A percentile compares a stretch with the other conserved stretches of the same genome.
These are phyloP conservation scores for Ananas comosus DNA, from an alignment of 176 grass and related monocot species.

Conservation along the genomic window DNA sequence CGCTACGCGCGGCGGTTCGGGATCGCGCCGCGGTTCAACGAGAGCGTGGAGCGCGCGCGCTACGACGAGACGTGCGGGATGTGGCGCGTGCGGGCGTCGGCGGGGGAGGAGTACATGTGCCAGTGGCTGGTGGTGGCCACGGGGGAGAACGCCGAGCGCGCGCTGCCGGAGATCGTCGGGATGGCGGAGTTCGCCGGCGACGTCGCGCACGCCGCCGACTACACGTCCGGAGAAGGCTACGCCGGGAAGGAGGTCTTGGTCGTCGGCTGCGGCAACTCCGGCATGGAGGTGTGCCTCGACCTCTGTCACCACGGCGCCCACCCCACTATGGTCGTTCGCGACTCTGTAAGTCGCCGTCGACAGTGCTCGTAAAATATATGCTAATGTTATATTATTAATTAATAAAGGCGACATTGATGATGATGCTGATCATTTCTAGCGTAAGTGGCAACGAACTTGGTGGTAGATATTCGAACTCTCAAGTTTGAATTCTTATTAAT, in stretches of 20 bases:
- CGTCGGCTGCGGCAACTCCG: conserved; percentile 40
- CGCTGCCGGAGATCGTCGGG: conserved; percentile 26
- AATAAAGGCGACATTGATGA: too few relatives aligned
- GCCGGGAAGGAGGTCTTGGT: conserved; percentile 35
- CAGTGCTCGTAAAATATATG: too few relatives aligned
- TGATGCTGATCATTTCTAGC: too few relatives aligned
- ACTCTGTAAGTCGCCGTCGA: conserved; percentile 11
- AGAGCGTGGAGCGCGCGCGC: conserved; percentile 18
- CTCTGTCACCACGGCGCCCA: conserved; percentile 40
- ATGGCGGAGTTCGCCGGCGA: conserved; percentile 10
- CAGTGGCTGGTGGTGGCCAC: conserved; percentile 50
- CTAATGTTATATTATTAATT: too few relatives aligned
- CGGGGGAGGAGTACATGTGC: conserved; percentile 30
- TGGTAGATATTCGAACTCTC: too few relatives aligned
- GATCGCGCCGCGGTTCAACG: conserved; percentile 31
- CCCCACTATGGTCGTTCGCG: conserved; percentile 33
- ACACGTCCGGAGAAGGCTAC: conserved; percentile 37
- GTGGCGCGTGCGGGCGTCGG: conserved; percentile 26
- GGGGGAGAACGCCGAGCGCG: conserved; percentile 40
- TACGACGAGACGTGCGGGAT: conserved; percentile 26
- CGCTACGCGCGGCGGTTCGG: conserved; percentile 28
- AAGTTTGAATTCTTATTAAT: too few relatives aligned
- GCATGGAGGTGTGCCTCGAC: conserved; percentile 45
- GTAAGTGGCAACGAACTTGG: too few relatives aligned
- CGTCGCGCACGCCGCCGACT: conserved; percentile 29